Percentiles rank a stretch among this genome's conserved stretches.
Conservation (phyloP, 164 flowering plant genomes). For the Akebia trifoliata region DNA sequence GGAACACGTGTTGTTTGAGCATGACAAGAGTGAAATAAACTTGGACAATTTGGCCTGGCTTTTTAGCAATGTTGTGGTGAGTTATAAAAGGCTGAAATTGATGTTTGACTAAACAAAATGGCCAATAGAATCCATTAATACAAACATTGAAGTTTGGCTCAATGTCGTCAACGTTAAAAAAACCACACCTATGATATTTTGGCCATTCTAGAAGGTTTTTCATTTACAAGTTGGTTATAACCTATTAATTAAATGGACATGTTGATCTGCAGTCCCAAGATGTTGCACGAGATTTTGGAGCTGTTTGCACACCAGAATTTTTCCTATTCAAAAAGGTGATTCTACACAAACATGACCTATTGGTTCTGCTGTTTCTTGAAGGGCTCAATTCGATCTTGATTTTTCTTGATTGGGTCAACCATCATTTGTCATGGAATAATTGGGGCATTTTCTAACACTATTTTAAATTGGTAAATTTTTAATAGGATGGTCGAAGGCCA, state of each 20-base stretch:
- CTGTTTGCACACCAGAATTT: slow-evolving; percentile 92
- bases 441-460: no score
- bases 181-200: no score
- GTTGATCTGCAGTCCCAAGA: slow-evolving; percentile 68
- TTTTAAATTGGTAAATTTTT: slow-evolving; percentile 7
- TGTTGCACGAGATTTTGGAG: slow-evolving; percentile 78
- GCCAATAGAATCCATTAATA: neutral
- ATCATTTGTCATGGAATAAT: neutral
- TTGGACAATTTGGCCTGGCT: no score
- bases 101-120: neutral
- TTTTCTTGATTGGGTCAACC: neutral
- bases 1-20: no score
- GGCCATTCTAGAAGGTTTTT: neutral
- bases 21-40: no score
- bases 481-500: slow-evolving; percentile 88
- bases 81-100: neutral
- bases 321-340: slow-evolving; percentile 79
- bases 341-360: neutral
- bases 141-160: neutral
- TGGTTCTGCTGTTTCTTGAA: neutral
- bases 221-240: neutral
- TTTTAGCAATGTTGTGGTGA: neutral
- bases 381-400: neutral
- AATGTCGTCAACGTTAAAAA: no score
- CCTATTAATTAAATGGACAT: slow-evolving; percentile 1